Conservation (phyloP, 2,329 filamentous ascomycete species). For the Aureobasidium sp. region DNA sequence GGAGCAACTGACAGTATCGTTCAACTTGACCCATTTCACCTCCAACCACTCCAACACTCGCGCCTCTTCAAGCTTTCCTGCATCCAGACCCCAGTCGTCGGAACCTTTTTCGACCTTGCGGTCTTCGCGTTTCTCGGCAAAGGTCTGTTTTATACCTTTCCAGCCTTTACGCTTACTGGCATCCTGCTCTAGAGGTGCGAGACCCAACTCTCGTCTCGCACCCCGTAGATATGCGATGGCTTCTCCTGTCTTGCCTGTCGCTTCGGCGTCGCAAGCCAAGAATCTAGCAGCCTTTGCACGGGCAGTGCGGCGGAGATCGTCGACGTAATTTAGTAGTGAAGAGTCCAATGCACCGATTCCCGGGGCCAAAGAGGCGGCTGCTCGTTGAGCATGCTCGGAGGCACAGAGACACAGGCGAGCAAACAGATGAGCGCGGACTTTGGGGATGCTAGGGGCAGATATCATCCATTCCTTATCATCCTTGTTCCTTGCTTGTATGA, state of each 20-base stretch:
- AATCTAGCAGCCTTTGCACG: conserved; percentile 84
- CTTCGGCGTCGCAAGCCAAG: conserved; percentile 81
- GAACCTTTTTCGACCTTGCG: conserved; percentile 65
- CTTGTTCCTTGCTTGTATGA: conserved; percentile 74
- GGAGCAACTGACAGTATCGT: conserved; percentile 65
- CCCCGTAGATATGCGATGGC: conserved; percentile 82
- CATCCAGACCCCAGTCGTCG: conserved; percentile 69
- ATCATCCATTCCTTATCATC: conserved; percentile 96
- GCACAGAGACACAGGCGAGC: conserved; percentile 82
- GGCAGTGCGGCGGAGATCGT: conserved; percentile 66
- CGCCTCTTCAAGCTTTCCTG: conserved; percentile 74
- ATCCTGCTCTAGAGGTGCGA: conserved; percentile 40
- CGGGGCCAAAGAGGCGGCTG: conserved; percentile 46
- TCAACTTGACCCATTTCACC: conserved; percentile 83
- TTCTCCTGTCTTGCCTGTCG: conserved; percentile 71
- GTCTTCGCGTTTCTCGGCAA: conserved; percentile 72
- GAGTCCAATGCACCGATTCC: conserved; percentile 51
- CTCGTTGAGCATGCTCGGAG: conserved; percentile 76
- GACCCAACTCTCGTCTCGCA: conserved; percentile 66
- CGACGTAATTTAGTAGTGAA: conserved; percentile 63
- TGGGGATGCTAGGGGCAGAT: conserved; percentile 76
- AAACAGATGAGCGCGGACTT: conserved; percentile 81
- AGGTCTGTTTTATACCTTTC: conserved; percentile 63
- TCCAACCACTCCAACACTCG: conserved; percentile 82
- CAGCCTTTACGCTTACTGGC: conserved; percentile 48